These are phyloP conservation scores for Amoeboaphelidium protococcarum DNA, from an alignment of 371 early-diverging fungal species.

Conservation along the genomic window DNA sequence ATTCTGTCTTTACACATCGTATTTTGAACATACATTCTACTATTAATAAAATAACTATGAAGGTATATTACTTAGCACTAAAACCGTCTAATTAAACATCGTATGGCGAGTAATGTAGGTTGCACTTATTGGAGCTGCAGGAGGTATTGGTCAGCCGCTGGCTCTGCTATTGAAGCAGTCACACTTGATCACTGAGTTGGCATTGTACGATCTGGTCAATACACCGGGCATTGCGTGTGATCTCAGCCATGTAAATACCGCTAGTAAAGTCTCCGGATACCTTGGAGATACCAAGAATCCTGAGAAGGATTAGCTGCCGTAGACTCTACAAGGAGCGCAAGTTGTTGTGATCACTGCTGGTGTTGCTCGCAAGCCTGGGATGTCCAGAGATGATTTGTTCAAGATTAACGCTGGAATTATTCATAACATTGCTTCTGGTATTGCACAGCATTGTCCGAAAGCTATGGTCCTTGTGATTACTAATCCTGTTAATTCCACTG, in stretches of 20 bases:
- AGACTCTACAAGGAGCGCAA: conserved; percentile 57
- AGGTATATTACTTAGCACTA: no score
- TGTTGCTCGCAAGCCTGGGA: conserved; percentile 97
- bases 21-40: no score
- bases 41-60: no score
- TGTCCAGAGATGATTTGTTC: conserved; percentile 97
- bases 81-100: no score
- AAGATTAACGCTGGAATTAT: conserved; percentile 92
- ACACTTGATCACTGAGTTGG: conserved; percentile 49
- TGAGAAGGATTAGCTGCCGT: conserved; percentile 28
- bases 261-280: conserved; percentile 22
- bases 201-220: conserved; percentile 87
- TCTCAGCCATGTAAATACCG: conserved; percentile 83
- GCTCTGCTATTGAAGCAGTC: conserved; percentile 31
- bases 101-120: no score
- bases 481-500: conserved; percentile 99
- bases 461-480: conserved; percentile 89
- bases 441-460: conserved; percentile 67
- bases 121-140: no score
- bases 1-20: no score
- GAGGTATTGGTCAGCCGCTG: neutral
- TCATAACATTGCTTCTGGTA: conserved; percentile 47
- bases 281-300: neutral
- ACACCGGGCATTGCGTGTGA: conserved; percentile 86
- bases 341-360: conserved; percentile 95